Conservation (phyloP, 2,329 filamentous ascomycete genomes). For the Atkinsonella texensis region DNA sequence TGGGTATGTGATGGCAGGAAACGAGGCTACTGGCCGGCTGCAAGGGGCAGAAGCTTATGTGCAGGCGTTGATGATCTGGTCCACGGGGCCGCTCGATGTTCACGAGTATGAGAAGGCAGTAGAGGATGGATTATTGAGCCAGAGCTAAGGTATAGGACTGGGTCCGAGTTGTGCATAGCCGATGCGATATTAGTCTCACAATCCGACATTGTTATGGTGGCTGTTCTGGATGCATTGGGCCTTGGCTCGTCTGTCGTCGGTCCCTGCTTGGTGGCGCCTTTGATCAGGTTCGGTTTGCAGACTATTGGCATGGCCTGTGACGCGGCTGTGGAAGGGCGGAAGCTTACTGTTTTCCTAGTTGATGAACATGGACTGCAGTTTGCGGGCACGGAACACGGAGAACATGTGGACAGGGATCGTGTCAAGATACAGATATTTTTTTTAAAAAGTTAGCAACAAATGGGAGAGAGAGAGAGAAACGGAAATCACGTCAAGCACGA, state of each 20-base stretch:
- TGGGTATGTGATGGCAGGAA: conserved; percentile 49
- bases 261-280: not conserved
- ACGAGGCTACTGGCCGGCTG: not conserved
- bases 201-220: not conserved
- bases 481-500: too few species aligned
- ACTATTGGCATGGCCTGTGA: too few species aligned
- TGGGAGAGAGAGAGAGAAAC: too few species aligned
- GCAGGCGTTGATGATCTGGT: conserved; percentile 69
- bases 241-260: not conserved
- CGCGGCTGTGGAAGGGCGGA: too few species aligned
- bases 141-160: not conserved
- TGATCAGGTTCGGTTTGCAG: too few species aligned
- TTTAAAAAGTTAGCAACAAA: too few species aligned
- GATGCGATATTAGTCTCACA: not conserved
- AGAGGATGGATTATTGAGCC: conserved; percentile 15
- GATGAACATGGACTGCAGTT: too few species aligned
- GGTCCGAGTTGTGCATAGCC: not conserved
- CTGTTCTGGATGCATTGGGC: not conserved
- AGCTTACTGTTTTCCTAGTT: too few species aligned
- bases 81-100: conserved; percentile 60
- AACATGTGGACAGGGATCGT: too few species aligned
- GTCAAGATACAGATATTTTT: too few species aligned
- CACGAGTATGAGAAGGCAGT: conserved; percentile 57
- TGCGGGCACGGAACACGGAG: too few species aligned
- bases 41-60: conserved; percentile 30